Conservation (phyloP, 2,329 filamentous ascomycete species). For the Alternaria sp. region DNA sequence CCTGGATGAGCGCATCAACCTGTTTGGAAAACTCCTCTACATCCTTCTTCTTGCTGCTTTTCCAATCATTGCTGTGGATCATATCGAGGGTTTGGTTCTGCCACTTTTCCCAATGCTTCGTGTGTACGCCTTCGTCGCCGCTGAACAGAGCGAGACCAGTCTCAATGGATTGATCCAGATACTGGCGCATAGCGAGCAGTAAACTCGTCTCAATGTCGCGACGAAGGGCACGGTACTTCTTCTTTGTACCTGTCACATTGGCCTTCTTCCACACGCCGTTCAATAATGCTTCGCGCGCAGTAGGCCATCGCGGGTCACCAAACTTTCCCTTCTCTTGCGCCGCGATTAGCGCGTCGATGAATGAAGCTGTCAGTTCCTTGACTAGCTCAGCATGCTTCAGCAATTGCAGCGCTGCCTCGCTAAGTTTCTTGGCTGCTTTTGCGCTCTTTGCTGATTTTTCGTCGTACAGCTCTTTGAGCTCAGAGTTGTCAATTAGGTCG, state of each 20-base stretch:
- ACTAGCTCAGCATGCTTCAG: constrained; percentile 34
- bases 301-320: constrained; percentile 29
- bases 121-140: constrained; percentile 17
- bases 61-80: constrained; percentile 36
- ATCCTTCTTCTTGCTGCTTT: constrained; percentile 35
- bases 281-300: constrained; percentile 30
- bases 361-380: constrained; percentile 21
- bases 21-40: constrained; percentile 36
- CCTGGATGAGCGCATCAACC: constrained; percentile 26
- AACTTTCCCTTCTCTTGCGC: constrained; percentile 29
- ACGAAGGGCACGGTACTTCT: constrained; percentile 28
- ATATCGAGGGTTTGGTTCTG: constrained; percentile 34
- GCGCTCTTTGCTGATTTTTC: constrained; percentile 19
- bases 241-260: constrained; percentile 33
- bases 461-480: constrained; percentile 26
- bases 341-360: constrained; percentile 29
- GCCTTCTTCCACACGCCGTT: constrained; percentile 43
- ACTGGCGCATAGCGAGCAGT: constrained; percentile 35
- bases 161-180: constrained; percentile 38
- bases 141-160: constrained; percentile 33
- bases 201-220: constrained; percentile 35
- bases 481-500: constrained; percentile 24
- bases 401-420: constrained; percentile 33
- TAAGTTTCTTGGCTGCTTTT: constrained; percentile 27
- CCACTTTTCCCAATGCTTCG: constrained; percentile 33